Evolutionary conservation across 352 stramenopile genomes (phyloP).

Genomic region (Phytophthora vignae): DNA sequence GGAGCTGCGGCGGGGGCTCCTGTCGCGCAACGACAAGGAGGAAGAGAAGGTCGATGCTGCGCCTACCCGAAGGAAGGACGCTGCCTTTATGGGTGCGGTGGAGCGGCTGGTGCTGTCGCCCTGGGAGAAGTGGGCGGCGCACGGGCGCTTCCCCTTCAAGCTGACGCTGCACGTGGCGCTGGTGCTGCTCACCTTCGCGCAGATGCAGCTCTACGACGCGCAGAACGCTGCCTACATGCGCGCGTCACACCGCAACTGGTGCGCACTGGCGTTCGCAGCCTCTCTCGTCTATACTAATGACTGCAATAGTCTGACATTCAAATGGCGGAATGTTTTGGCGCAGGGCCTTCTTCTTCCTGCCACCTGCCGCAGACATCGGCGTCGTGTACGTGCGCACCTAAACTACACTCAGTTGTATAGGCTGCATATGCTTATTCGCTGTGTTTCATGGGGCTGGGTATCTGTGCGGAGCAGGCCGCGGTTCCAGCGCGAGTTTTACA

Average conservation of each 20-base stretch:
- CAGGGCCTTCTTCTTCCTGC: slow-evolving; percentile 88
- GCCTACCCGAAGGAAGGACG: background rate
- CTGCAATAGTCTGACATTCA: too few relatives aligned
- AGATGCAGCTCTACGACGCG: slow-evolving; percentile 81
- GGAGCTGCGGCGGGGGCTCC: slow-evolving; percentile 38
- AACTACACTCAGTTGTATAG: background rate
- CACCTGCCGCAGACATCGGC: slow-evolving; percentile 58
- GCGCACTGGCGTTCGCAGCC: background rate
- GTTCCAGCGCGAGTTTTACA: slow-evolving; percentile 76
- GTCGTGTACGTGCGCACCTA: slow-evolving; percentile 45
- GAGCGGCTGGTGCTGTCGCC: slow-evolving; percentile 79
- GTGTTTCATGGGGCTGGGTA: background rate
- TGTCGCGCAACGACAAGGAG: slow-evolving; percentile 9
- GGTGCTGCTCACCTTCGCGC: slow-evolving; percentile 69
- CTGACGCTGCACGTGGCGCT: slow-evolving; percentile 81
- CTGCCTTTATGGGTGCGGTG: slow-evolving; percentile 47
- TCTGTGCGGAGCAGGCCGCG: slow-evolving; percentile 38
- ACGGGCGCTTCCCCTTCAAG: slow-evolving; percentile 88
- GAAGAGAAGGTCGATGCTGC: background rate
- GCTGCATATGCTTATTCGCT: background rate
- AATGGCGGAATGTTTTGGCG: background rate
- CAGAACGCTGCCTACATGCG: slow-evolving; percentile 89
- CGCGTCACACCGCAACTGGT: slow-evolving; percentile 87
- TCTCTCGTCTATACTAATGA: background rate
- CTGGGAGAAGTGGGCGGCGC: slow-evolving; percentile 77